These are phyloP conservation scores for Amaranthus palmeri DNA, from an alignment of 148 eudicot genomes.

Conservation along the genomic window DNA sequence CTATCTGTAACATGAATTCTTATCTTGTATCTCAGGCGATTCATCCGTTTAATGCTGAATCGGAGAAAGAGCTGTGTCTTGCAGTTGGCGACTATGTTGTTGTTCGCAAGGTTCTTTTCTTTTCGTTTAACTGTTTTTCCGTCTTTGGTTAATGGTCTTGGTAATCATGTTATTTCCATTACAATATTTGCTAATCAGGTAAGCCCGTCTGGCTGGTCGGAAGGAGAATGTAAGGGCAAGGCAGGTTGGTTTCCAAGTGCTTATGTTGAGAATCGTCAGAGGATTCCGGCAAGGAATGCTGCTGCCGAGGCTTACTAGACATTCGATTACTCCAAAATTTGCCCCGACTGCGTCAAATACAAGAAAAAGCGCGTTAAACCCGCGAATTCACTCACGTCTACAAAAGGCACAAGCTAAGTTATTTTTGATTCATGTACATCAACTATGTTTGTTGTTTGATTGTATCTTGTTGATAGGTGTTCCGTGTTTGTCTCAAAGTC, in stretches of 20 bases:
- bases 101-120: constrained; percentile 61
- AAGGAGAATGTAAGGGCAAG: constrained; percentile 91
- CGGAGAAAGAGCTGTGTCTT: constrained; percentile 83
- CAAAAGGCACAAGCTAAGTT: not conserved
- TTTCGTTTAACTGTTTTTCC: no score
- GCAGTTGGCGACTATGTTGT: constrained; percentile 83
- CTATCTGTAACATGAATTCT: constrained; percentile 1
- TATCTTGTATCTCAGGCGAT: constrained; percentile 44
- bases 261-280: constrained; percentile 68
- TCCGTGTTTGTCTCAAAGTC: no score
- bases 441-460: no score
- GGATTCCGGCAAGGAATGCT: constrained; percentile 55
- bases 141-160: no score
- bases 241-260: constrained; percentile 96
- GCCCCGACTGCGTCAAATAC: no score
- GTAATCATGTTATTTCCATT: no score
- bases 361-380: not conserved
- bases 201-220: constrained; percentile 80
- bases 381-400: not conserved
- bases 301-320: constrained; percentile 52
- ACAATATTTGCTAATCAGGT: constrained; percentile 35
- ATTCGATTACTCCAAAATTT: not conserved
- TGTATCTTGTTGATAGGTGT: no score
- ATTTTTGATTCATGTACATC: no score
- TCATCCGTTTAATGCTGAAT: constrained; percentile 59